Evolutionary conservation across 106 monocot species (phyloP), one percentile per base, ranked within the genome.

Genomic region (Phalaenopsis aphrodite): DNA sequence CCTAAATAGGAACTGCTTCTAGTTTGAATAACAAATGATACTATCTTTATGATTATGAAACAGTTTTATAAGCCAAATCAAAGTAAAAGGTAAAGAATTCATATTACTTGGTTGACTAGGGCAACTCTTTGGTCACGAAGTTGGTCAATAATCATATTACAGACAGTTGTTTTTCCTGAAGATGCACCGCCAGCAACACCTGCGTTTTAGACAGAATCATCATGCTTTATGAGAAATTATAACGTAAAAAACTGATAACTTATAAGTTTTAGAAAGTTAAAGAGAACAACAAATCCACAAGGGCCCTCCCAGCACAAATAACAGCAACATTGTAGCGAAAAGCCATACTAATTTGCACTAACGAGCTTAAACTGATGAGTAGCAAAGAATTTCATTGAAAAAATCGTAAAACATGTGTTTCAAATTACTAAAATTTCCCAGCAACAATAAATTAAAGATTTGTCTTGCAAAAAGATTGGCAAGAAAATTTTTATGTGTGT

Each of bases 121-220:
- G 90, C 92, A 81, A 90, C 88, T 75, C 90, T 88, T 80, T 92
- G 92, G 45, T 92, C 92, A 79, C 80, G 92, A 75, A 92, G 88
- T 64, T 92, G 89, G 68, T 92, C 78, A 76, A 92, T 92, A 65
- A 92, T 92, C 92, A 92, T 92, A 83, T 90, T 80, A 74, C 92
- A 92, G 0, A 92, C 92, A 41, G 90, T 86, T 19, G 89, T 90
- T 82, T 92, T 92, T 78, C 92, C 92, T 66, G 92, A 83, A 55
- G 92, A 82, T 23, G 92, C 87, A 86, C 92, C 92, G 45, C 92
- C 92, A 77, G 87, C 87, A 78, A 92, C 90, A 55, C 92, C 92
- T 92, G 78, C 39, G 84, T 74, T 18, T 38, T 69, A 38, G 69
- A 1, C 37, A 69, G 38, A 38, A 69, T 69, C 15, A 69, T 37